A percentile compares a stretch with the other conserved stretches of the same genome.
phyloP scores from a whole-genome alignment of 2,329 filamentous ascomycete species.

The Sphaceloma murrayae region DNA sequence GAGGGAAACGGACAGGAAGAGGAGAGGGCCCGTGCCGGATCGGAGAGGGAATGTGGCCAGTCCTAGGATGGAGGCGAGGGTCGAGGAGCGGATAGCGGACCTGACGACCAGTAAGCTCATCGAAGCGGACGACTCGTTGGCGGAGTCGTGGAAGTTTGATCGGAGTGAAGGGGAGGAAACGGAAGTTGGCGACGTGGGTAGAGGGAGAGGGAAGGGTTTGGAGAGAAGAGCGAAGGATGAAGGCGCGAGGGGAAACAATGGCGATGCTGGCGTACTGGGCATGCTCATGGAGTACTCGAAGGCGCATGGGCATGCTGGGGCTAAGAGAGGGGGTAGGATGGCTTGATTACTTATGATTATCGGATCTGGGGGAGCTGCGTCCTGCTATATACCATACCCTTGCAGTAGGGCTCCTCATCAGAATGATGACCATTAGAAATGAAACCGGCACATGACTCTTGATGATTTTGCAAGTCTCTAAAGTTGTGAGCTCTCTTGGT shows the following conservation, averaged over 20 bases:
- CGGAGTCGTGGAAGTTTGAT: constrained; percentile 19
- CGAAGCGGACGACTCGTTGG: constrained; percentile 18
- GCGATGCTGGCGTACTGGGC: constrained; percentile 18
- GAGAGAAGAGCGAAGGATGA: constrained; percentile 1
- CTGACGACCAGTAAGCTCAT: constrained; percentile 20
- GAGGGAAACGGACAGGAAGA: constrained; percentile 14
- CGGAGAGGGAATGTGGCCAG: constrained; percentile 1
- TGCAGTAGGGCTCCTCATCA: too few relatives aligned
- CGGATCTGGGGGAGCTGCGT: neutral
- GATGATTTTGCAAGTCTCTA: too few relatives aligned
- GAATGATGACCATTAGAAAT: too few relatives aligned
- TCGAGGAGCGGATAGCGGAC: constrained; percentile 6
- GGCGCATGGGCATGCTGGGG: constrained; percentile 17
- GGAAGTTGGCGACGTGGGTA: neutral
- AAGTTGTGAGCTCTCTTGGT: too few relatives aligned
- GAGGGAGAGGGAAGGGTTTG: neutral
- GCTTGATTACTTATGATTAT: constrained; percentile 15
- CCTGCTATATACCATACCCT: too few relatives aligned
- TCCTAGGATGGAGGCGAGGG: constrained; percentile 1
- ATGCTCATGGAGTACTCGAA: constrained; percentile 19
- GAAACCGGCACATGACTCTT: too few relatives aligned
- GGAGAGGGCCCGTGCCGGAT: neutral
- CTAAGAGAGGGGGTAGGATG: constrained; percentile 16
- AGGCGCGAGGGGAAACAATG: neutral
- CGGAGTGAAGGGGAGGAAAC: constrained; percentile 7